Evolutionary conservation across 116 monocot genomes (phyloP).

Genomic region (Cymodocea nodosa): DNA sequence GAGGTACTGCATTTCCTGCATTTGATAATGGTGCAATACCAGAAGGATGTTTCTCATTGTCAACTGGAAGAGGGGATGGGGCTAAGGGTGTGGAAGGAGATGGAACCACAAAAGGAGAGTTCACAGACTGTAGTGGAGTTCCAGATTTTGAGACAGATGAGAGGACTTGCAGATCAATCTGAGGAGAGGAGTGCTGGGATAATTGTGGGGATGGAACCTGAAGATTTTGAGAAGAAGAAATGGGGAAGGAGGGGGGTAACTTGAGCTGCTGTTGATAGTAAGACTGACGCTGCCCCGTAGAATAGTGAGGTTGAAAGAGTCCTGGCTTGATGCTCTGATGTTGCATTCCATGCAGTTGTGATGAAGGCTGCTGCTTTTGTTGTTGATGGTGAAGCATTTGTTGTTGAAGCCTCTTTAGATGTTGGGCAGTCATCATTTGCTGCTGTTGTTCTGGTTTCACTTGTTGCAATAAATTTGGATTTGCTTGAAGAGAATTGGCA

Average conservation of each 20-base stretch:
- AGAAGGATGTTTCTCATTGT: slow-evolving; percentile 50
- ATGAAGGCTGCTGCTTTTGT: slow-evolving; percentile 34
- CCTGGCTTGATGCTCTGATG: slow-evolving; percentile 40
- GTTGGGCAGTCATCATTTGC: slow-evolving; percentile 22
- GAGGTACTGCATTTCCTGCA: slow-evolving; percentile 27
- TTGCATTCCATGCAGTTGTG: slow-evolving; percentile 31
- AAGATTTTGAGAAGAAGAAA: slow-evolving; percentile 57
- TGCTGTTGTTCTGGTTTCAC: slow-evolving; percentile 24
- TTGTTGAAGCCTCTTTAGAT: slow-evolving; percentile 14
- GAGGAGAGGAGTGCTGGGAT: slow-evolving; percentile 79
- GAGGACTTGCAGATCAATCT: slow-evolving; percentile 64
- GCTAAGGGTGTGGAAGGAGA: slow-evolving; percentile 68
- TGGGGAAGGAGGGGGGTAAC: slow-evolving; percentile 30
- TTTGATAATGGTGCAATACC: slow-evolving; percentile 26
- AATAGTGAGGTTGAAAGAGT: slow-evolving; percentile 26
- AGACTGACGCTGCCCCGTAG: slow-evolving; percentile 26
- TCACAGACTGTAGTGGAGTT: slow-evolving; percentile 54
- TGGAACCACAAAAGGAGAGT: slow-evolving; percentile 51
- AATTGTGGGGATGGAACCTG: slow-evolving; percentile 74
- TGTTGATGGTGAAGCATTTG: not conserved
- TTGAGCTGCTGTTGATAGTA: slow-evolving; percentile 51
- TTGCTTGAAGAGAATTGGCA: slow-evolving; percentile 11
- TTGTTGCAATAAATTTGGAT: slow-evolving; percentile 15
- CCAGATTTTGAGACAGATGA: slow-evolving; percentile 46
- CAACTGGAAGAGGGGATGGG: slow-evolving; percentile 54